A percentile compares a stretch with the other conserved stretches of the same genome.
These are phyloP conservation scores for Cercophora sp. DNA, from an alignment of 495 filamentous ascomycete species.

Conservation along the genomic window DNA sequence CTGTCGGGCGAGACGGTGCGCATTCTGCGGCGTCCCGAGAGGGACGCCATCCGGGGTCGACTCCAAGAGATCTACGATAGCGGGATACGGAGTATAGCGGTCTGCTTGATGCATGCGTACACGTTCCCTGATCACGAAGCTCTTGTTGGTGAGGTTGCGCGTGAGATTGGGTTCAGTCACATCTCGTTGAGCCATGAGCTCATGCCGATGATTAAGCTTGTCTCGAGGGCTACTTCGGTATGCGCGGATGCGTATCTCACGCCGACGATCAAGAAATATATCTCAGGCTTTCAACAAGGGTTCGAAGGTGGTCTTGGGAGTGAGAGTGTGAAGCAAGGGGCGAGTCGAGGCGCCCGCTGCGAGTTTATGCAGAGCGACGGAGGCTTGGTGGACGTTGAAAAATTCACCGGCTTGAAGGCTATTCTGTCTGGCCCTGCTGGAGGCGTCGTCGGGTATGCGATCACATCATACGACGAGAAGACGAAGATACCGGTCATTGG, in stretches of 20 bases:
- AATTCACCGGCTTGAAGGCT: constrained; percentile 70
- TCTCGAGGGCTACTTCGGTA: constrained; percentile 83
- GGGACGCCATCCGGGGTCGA: constrained; percentile 47
- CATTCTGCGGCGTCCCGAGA: constrained; percentile 57
- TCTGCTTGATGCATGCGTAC: constrained; percentile 79
- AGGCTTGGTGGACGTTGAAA: constrained; percentile 70
- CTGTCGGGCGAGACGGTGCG: constrained; percentile 67
- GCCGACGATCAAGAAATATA: constrained; percentile 93
- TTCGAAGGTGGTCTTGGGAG: constrained; percentile 68
- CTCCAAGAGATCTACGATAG: constrained; percentile 57
- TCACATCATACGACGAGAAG: constrained; percentile 83
- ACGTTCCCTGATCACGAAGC: constrained; percentile 74
- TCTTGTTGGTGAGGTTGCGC: constrained; percentile 62
- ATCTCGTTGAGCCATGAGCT: constrained; percentile 70
- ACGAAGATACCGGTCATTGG: constrained; percentile 91
- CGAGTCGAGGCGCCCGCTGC: constrained; percentile 59
- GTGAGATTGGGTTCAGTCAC: constrained; percentile 70
- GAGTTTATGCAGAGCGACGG: constrained; percentile 89
- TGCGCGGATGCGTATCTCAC: constrained; percentile 96
- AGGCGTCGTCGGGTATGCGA: constrained; percentile 88
- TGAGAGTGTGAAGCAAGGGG: constrained; percentile 59
- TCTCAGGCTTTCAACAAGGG: constrained; percentile 76
- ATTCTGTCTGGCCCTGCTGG: constrained; percentile 79
- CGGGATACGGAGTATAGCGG: constrained; percentile 67
- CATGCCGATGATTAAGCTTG: constrained; percentile 94